Base-by-base conservation (phyloP, 106 monocot genomes). In the Narthecium ossifragum region DNA sequence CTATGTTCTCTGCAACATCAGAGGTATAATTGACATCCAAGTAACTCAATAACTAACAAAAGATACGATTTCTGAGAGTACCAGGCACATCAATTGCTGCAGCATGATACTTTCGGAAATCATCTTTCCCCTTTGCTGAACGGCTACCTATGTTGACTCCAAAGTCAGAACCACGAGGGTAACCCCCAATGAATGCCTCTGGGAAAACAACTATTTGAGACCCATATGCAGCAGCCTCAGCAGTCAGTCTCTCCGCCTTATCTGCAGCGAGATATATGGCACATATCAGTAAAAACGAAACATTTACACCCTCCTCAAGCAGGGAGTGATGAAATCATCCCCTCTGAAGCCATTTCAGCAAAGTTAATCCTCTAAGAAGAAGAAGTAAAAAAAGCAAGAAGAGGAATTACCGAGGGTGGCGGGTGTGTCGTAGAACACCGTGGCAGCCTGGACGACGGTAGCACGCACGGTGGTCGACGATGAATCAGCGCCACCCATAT, bases 191-290 rank as follows among this genome's bases (percentile, higher is more conserved):
- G 69, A 98, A 98, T 40, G 90, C 90, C 76, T 98, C 96, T 1
- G 96, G 96, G 70, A 98, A 98, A 46, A 98, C 86, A 34, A 98
- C 90, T 28, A 98, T 54, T 47, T 98, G 96, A 20, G 96, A 73
- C 26, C 87, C 87, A 68, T 71, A 76, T 20, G 62, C 68, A 61
- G 84, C 79, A 26, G 96, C 90, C 5, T 96, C 89, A 56, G 80
- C 85, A 67, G 90, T 65, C 23, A 96, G 53, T 47, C 75, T 85
- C 63, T 96, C 94, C 20, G 94, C 86, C 51, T 90, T 96, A 60
- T 90, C 94, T 96, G 70, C 51, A n/a, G n/a, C n/a, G n/a, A n/a
- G n/a, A n/a, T n/a, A n/a, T n/a, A n/a, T n/a, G n/a, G n/a, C n/a
- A n/a, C n/a, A n/a, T n/a, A n/a, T n/a, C n/a, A n/a, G n/a, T n/a